Conservation (phyloP, 495 filamentous ascomycete genomes). For the Lophiotrema nucula region DNA sequence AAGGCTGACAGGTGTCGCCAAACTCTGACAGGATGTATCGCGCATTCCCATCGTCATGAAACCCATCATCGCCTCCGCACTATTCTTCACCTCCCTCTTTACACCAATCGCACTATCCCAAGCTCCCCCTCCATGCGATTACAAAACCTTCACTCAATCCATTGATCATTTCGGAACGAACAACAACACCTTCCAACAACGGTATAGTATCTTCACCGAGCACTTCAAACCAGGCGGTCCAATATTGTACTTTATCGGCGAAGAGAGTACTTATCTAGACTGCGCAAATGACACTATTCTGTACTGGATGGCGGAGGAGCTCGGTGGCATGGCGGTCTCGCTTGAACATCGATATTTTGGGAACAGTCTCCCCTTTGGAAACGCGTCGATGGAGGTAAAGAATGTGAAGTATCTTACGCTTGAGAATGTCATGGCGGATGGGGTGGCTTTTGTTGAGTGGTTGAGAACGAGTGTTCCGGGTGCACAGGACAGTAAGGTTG, state of each 20-base stretch:
- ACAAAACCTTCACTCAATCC: neutral
- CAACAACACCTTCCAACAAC: neutral
- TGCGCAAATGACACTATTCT: neutral
- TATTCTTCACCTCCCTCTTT: no score
- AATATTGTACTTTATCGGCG: neutral
- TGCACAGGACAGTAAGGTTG: neutral
- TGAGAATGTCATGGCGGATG: neutral
- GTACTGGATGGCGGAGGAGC: neutral
- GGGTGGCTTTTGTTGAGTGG: neutral
- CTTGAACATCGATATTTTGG: neutral
- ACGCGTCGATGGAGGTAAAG: neutral
- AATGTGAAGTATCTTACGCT: neutral
- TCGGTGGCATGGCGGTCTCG: neutral
- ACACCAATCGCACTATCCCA: no score
- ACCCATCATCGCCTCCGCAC: no score
- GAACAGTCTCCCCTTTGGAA: neutral
- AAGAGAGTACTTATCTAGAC: neutral
- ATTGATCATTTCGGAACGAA: neutral
- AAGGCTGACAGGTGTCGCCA: no score
- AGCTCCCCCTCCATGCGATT: neutral
- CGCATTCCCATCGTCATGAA: no score
- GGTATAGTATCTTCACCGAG: neutral
- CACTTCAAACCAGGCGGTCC: neutral
- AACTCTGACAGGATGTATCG: no score
- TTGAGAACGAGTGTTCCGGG: neutral